Percentiles rank a stretch among this genome's conserved stretches.
Conservation (phyloP, 768 basidiomycete species). For the Rhizopogon sp. region DNA sequence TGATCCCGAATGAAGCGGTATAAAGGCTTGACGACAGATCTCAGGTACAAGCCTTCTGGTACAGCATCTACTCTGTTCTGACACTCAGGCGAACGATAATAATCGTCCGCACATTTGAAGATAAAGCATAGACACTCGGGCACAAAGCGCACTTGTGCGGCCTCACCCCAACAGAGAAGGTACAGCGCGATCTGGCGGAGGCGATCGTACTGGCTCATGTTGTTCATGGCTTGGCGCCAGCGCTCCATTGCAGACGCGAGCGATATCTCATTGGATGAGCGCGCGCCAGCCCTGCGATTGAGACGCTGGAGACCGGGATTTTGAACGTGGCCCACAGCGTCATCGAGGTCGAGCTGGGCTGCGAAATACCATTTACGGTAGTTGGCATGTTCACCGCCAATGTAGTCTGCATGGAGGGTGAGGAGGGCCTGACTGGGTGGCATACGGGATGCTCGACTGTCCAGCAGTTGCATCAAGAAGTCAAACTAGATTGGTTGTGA, state of each 20-base stretch:
- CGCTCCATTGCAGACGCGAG: conserved; percentile 83
- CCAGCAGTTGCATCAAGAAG: conserved; percentile 95
- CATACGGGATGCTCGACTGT: conserved; percentile 96
- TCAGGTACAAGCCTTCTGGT: conserved; percentile 92
- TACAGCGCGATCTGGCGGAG: conserved; percentile 94
- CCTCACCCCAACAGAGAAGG: conserved; percentile 97
- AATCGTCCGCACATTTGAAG: conserved; percentile 99
- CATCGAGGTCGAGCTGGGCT: conserved; percentile 96
- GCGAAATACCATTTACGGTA: conserved; percentile 99
- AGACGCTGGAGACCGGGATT: conserved; percentile 87
- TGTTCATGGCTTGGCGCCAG: conserved; percentile 98
- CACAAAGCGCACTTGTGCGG: conserved; percentile 92
- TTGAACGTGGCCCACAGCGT: conserved; percentile 88
- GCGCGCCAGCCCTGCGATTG: conserved; percentile 54
- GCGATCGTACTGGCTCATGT: conserved; percentile 97
- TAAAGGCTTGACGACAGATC: conserved; percentile 85
- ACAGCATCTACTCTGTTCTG: conserved; percentile 90
- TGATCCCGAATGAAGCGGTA: conserved; percentile 98
- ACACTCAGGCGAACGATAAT: conserved; percentile 98
- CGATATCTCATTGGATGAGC: conserved; percentile 53
- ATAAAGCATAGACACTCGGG: conserved; percentile 99
- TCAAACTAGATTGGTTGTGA: conserved; percentile 60
- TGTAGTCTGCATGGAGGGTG: conserved; percentile 97
- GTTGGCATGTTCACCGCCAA: conserved; percentile 97
- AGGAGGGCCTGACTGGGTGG: conserved; percentile 91